Base-by-base conservation (phyloP, 495 filamentous ascomycete genomes). In the Talaromyces nanjingensis region DNA sequence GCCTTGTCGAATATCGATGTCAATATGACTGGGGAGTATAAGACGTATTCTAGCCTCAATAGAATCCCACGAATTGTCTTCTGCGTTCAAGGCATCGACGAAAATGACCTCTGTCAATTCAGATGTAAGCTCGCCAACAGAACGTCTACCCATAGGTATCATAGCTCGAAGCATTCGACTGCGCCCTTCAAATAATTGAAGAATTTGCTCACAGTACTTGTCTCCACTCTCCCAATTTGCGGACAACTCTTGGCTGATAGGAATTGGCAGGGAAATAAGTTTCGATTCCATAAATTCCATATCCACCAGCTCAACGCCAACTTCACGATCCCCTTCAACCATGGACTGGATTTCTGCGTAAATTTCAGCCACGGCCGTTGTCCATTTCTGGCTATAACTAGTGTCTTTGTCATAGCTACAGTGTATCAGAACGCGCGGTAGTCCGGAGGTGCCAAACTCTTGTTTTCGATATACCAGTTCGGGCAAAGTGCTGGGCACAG, bases 31-130 rank as follows among this genome's bases (percentile, higher is more conserved):
- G 1, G 57, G 57, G 25, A 59, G 57, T 59, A 59, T 37, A 14
- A 9, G 3, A 33, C 33, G 24, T 20, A 59, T n/a, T 2, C 29
- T 31, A 1, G 1, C 57, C 16, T 59, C 25, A 8, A 59, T 4
- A 27, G 7, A 11, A 27, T 62, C 63, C 63, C 63, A 64, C 24
- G 7, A 8, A n/a, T 60, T 22, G 29, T 64, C 63, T 39, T 64
- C 63, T 18, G 63, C 63, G 59, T 64, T 52, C 16, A 59, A 20
- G 29, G 57, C 57, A 39, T 59, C 29, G 7, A 59, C 39, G 57
- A 59, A 59, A 37, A 59, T 2, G 9, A 59, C 29, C 25, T n/a
- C n/a, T n/a, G n/a, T n/a, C n/a, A n/a, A n/a, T n/a, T 1, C 12
- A 37, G 57, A 59, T 37, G 29, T 33, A 18, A 27, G 3, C 1